Percentiles rank a stretch among this genome's conserved stretches.
Evolutionary conservation across 2,329 filamentous ascomycete genomes (phyloP).

Genomic region (Aspergillus brunneoviolaceus): DNA sequence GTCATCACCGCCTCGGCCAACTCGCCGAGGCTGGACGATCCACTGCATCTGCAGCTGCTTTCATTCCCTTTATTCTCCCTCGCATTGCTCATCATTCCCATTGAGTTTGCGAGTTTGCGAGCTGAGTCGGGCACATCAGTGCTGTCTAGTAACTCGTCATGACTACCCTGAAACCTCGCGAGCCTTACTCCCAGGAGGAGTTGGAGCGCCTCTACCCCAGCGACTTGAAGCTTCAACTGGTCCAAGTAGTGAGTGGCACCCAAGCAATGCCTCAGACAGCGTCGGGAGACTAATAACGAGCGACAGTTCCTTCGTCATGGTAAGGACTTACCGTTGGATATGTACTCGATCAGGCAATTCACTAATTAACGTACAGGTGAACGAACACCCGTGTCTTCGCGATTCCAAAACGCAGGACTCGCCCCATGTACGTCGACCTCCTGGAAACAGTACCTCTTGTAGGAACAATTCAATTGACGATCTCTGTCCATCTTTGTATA

Average conservation of each 20-base stretch:
- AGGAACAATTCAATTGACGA: background rate
- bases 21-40: background rate
- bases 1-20: conserved; percentile 16
- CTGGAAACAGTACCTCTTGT: background rate
- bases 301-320: conserved; percentile 69
- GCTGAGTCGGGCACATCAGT: background rate
- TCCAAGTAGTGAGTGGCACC: conserved; percentile 67
- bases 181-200: conserved; percentile 78
- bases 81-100: background rate
- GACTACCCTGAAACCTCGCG: conserved; percentile 73
- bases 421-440: conserved; percentile 43
- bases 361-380: conserved; percentile 49
- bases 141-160: conserved; percentile 49
- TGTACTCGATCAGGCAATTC: background rate
- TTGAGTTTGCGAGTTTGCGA: background rate
- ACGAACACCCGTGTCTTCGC: conserved; percentile 80
- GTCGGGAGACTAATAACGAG: conserved; percentile 16
- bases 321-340: conserved; percentile 36
- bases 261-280: background rate
- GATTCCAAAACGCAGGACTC: conserved; percentile 72
- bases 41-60: background rate
- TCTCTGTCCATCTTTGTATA: conserved; percentile 22
- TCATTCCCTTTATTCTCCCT: background rate
- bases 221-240: conserved; percentile 76
- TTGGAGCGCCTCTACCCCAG: conserved; percentile 77